phyloP scores from a whole-genome alignment of 768 basidiomycete genomes.

The Tulasnella calospora region DNA sequence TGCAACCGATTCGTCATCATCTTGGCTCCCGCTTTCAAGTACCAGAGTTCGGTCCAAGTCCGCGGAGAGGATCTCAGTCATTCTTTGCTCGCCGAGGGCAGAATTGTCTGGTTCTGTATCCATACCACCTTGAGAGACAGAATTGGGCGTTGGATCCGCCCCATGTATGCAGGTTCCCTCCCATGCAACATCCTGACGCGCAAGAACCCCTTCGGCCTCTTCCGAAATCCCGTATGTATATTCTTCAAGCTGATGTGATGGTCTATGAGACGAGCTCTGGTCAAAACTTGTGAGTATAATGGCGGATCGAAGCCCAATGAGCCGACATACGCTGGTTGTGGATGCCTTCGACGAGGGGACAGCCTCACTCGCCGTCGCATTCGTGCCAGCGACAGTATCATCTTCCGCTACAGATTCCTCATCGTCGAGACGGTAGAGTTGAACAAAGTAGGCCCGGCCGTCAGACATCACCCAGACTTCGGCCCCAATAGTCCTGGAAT shows the following conservation, averaged over 20 bases:
- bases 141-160: not conserved
- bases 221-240: slow-evolving; percentile 4
- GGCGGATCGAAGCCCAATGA: not conserved
- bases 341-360: slow-evolving; percentile 7
- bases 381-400: slow-evolving; percentile 4
- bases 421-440: slow-evolving; percentile 39
- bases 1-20: not conserved
- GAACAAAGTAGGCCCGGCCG: slow-evolving; percentile 74
- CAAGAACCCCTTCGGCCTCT: not conserved
- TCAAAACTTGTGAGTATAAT: not conserved
- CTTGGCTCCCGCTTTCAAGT: not conserved
- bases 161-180: slow-evolving; percentile 72
- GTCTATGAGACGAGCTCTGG: slow-evolving; percentile 14
- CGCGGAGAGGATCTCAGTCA: not conserved
- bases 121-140: not conserved
- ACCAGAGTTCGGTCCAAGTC: slow-evolving; percentile 2
- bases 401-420: slow-evolving; percentile 25
- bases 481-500: slow-evolving; percentile 53
- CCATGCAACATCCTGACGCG: slow-evolving; percentile 42
- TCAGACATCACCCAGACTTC: slow-evolving; percentile 86
- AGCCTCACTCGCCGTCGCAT: slow-evolving; percentile 7
- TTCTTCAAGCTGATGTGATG: slow-evolving; percentile 15
- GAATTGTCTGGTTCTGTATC: not conserved
- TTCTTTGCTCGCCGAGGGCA: not conserved
- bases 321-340: not conserved